A percentile compares a stretch with the other conserved stretches of the same genome.
Evolutionary conservation across 2,329 filamentous ascomycete genomes (phyloP).

Genomic region (Trichoderma breve): DNA sequence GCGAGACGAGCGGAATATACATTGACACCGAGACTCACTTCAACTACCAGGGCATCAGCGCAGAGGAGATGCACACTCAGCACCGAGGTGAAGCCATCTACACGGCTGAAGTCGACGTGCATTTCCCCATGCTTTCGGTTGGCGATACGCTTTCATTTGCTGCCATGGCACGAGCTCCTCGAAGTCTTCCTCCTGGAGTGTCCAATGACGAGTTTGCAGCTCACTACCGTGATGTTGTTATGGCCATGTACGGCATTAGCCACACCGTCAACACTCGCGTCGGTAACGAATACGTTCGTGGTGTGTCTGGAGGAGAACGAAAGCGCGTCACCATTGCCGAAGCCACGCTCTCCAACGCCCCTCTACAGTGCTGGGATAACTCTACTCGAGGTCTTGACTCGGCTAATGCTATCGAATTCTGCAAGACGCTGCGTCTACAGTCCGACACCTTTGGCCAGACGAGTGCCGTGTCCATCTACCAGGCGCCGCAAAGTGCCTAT

Average conservation of each 20-base stretch:
- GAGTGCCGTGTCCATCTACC: conserved; percentile 51
- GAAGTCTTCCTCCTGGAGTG: conserved; percentile 39
- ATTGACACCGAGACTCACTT: conserved; percentile 25
- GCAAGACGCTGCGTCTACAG: conserved; percentile 49
- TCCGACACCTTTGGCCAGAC: conserved; percentile 48
- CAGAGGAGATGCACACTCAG: conserved; percentile 60
- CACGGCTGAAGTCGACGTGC: conserved; percentile 62
- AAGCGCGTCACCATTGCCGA: conserved; percentile 36
- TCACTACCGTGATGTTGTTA: conserved; percentile 3
- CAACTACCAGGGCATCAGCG: conserved; percentile 57
- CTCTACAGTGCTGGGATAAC: conserved; percentile 41
- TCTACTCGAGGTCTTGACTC: conserved; percentile 52
- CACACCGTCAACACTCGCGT: conserved; percentile 53
- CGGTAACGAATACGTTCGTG: conserved; percentile 53
- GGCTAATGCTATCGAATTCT: conserved; percentile 55
- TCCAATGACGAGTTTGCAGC: background rate
- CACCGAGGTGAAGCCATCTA: conserved; percentile 57
- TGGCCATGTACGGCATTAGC: conserved; percentile 42
- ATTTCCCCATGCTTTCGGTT: conserved; percentile 64
- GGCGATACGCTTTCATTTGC: conserved; percentile 66
- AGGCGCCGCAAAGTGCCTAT: conserved; percentile 41
- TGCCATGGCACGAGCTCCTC: conserved; percentile 51
- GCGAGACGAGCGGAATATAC: conserved; percentile 53
- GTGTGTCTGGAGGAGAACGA: conserved; percentile 52
- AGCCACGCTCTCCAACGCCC: conserved; percentile 26